Base-by-base conservation (phyloP, 2,329 filamentous ascomycete genomes). In the Periconia sp. region DNA sequence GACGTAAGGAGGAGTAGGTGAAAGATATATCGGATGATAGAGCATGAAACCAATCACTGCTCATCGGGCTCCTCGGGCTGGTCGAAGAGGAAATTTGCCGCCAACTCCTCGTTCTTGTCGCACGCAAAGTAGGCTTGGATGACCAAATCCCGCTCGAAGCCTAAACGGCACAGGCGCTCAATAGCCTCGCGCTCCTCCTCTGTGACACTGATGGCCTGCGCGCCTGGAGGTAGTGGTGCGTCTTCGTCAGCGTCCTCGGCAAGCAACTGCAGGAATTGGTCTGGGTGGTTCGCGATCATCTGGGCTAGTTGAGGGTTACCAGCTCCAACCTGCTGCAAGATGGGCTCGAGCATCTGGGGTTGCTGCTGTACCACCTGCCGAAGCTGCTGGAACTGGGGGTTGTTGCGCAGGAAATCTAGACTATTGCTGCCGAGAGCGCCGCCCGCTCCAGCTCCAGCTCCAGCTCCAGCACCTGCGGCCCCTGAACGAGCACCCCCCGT, bases 121-220 rank as follows among this genome's bases (percentile, higher is more conserved):
- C 94, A 99, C 23, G 94, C 94, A 69, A 99, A 99, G 76, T 97
- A 99, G 18, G 94, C 94, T 75, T 99, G 92, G 57, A 97, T 96
- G 37, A 94, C 94, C 59, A 91, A 84, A 59, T 97, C 91, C 47
- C 92, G 86, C 61, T 92, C 85, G 69, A 99, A 99, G 24, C 94
- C 94, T 31, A 99, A 85, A 52, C 88, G 87, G 75, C 90, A 96
- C 65, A 99, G 79, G 69, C 94, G 83, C 76, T 99, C 94, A 60
- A 99, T 99, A 17, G 94, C 94, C 70, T 96, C 92, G 46, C 92
- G 85, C 78, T 99, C 94, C 69, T 97, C 94, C 69, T 95, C 89
- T 1, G 94, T 97, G 24, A 99, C 92, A 37, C 84, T 84, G 58
- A 99, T 95, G 33, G 88, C 83, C 71, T 95, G 89, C 8, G 90